These are phyloP conservation scores for Daldinia grandis DNA, from an alignment of 495 filamentous ascomycete genomes.

Conservation along the genomic window DNA sequence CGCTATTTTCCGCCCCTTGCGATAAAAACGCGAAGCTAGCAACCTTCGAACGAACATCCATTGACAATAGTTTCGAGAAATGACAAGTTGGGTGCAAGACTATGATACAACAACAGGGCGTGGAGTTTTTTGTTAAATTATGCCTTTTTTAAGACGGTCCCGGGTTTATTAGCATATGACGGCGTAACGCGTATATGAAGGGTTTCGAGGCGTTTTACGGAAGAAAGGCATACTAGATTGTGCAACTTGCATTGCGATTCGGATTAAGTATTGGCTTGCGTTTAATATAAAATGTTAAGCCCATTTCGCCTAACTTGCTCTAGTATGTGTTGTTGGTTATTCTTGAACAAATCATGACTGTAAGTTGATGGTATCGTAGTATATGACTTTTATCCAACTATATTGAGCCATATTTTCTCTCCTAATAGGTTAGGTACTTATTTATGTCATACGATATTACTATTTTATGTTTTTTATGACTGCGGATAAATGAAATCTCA, in stretches of 20 bases:
- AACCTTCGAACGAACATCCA: neutral
- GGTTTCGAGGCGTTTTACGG: slow-evolving; percentile 26
- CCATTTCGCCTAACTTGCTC: neutral
- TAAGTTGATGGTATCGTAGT: neutral
- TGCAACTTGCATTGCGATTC: neutral
- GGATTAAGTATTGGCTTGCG: neutral
- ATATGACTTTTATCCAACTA: no score
- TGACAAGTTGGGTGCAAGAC: neutral
- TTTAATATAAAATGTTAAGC: slow-evolving; percentile 18
- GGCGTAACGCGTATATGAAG: slow-evolving; percentile 8
- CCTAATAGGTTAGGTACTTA: no score
- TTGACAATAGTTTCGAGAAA: neutral
- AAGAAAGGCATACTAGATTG: slow-evolving; percentile 19
- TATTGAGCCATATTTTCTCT: no score
- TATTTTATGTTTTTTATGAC: no score
- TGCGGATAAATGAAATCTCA: no score
- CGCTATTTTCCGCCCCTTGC: neutral
- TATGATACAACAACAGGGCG: neutral
- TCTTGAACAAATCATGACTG: neutral
- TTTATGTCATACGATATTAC: no score
- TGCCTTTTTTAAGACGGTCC: neutral
- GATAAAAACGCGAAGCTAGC: neutral
- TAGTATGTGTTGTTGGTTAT: neutral
- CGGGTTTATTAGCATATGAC: slow-evolving; percentile 13
- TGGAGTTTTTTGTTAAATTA: neutral